Evolutionary conservation across 805 yeast species (phyloP).

Genomic region (Saccharomycopsis schoenii): DNA sequence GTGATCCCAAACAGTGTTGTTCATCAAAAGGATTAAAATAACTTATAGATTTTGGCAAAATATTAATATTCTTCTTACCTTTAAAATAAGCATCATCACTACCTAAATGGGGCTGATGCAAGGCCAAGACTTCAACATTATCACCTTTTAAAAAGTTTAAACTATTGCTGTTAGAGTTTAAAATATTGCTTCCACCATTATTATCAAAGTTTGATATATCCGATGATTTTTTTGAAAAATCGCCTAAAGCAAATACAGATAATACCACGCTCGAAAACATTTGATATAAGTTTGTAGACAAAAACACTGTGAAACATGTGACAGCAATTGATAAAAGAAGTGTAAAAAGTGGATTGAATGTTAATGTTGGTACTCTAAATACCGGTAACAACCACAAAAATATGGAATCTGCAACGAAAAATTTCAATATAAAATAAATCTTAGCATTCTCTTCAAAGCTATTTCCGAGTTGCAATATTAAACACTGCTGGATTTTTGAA

Average conservation of each 20-base stretch:
- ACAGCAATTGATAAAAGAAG: conserved; percentile 22
- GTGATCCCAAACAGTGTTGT: conserved; percentile 47
- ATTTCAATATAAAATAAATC: conserved; percentile 41
- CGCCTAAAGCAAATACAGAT: conserved; percentile 8
- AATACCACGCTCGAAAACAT: conserved; percentile 10
- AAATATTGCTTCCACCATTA: neutral
- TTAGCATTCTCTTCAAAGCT: conserved; percentile 5
- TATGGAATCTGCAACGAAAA: conserved; percentile 60
- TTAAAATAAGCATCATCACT: conserved; percentile 47
- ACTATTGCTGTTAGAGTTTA: conserved; percentile 8
- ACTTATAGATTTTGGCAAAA: conserved; percentile 86
- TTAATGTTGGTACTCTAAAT: conserved; percentile 65
- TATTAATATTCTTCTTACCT: conserved; percentile 79
- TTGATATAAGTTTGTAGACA: conserved; percentile 15
- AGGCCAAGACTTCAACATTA: conserved; percentile 8
- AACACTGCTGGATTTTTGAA: conserved; percentile 71
- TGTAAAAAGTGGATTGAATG: conserved; percentile 44
- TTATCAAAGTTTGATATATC: neutral
- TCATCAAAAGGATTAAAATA: conserved; percentile 65
- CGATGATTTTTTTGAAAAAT: neutral
- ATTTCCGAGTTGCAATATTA: conserved; percentile 36
- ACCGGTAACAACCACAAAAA: conserved; percentile 64
- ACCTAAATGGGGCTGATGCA: neutral
- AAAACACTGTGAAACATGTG: conserved; percentile 15
- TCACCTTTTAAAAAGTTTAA: neutral